phyloP scores from a whole-genome alignment of 2,329 filamentous ascomycete genomes.

The Samsoniella hepiali region DNA sequence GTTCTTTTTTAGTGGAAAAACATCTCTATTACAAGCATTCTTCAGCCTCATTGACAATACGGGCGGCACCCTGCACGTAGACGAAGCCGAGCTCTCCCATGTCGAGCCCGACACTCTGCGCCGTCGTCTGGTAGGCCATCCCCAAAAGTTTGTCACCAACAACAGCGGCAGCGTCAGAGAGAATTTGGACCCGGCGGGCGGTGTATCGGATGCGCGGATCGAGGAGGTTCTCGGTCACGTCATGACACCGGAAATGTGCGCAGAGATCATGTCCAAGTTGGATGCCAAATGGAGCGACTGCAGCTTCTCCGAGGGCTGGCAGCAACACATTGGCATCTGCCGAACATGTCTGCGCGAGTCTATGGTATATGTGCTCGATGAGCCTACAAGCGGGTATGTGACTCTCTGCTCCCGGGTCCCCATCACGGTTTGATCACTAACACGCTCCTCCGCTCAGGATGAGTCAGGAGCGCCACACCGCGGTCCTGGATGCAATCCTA shows the following conservation, averaged over 20 bases:
- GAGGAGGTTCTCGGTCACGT: not conserved
- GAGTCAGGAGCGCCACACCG: not conserved
- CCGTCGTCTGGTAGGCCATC: not conserved
- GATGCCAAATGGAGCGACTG: not conserved
- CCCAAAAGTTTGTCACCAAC: not conserved
- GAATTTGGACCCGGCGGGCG: not conserved
- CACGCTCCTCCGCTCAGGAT: not conserved
- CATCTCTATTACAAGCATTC: not conserved
- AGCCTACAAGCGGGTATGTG: not conserved
- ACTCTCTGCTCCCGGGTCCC: not conserved
- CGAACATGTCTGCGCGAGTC: not conserved
- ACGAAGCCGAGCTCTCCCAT: not conserved
- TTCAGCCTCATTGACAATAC: not conserved
- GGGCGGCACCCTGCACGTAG: not conserved
- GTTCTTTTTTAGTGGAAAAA: not conserved
- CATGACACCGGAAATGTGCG: not conserved
- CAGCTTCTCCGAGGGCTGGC: constrained; percentile 2
- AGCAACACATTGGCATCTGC: not conserved
- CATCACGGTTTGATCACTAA: not conserved
- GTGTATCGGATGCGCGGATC: not conserved
- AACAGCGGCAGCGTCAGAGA: not conserved
- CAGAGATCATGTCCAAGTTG: not conserved
- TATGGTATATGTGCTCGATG: not conserved
- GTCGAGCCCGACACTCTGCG: not conserved
- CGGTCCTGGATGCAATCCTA: not conserved